Conservation (phyloP, 768 basidiomycete genomes). For the Tylopilus plumbeoviolaceoides region DNA sequence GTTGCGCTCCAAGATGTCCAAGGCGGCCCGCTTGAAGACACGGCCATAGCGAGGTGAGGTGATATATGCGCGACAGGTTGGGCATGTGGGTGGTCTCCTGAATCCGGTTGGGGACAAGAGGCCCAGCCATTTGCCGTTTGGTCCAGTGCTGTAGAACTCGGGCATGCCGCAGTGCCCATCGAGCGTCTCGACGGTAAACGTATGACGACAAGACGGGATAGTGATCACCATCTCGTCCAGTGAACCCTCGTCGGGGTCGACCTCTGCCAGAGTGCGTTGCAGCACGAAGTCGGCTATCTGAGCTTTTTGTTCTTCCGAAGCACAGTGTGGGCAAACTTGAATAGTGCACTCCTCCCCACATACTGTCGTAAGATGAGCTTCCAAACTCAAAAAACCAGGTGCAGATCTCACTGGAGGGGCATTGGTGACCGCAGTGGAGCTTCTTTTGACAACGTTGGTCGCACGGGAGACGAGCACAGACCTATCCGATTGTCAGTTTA, state of each 20-base stretch:
- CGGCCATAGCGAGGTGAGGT: constrained; percentile 59
- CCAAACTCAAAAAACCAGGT: neutral
- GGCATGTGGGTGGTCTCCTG: constrained; percentile 49
- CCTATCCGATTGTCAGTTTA: constrained; percentile 32
- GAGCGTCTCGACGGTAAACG: constrained; percentile 68
- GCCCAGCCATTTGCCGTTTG: constrained; percentile 40
- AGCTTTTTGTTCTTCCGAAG: constrained; percentile 32
- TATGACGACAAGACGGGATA: constrained; percentile 55
- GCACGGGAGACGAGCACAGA: constrained; percentile 64
- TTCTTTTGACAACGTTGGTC: constrained; percentile 45
- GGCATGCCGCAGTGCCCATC: constrained; percentile 54
- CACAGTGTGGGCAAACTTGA: constrained; percentile 54
- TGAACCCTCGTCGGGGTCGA: constrained; percentile 36
- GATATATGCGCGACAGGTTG: constrained; percentile 56
- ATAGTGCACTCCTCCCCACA: constrained; percentile 60
- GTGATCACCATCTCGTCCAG: constrained; percentile 56
- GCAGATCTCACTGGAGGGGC: constrained; percentile 53
- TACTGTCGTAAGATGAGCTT: constrained; percentile 36
- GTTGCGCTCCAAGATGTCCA: constrained; percentile 66
- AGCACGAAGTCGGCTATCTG: constrained; percentile 60
- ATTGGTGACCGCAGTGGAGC: constrained; percentile 58
- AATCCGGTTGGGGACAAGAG: constrained; percentile 40
- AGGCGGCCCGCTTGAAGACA: constrained; percentile 53
- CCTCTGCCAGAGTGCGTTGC: constrained; percentile 45
- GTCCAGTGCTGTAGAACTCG: constrained; percentile 43